Base-by-base conservation (phyloP, 352 stramenopile genomes). In the Phytophthora sansomeana region DNA sequence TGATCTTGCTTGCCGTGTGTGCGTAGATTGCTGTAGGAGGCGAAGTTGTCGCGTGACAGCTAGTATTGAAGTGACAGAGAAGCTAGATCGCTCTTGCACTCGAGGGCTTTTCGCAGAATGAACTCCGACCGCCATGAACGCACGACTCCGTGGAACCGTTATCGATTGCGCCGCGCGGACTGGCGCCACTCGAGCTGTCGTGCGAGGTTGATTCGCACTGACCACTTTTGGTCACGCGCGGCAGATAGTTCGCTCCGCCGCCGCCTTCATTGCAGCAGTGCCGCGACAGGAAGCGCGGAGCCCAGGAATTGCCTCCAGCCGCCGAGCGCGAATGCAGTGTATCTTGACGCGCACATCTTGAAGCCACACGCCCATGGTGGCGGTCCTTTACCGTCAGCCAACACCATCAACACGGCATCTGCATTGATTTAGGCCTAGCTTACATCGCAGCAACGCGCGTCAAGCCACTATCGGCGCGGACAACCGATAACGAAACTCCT, bases 101-200 rank as follows among this genome's bases (percentile, higher is more conserved):
- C 16, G 43, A 59, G 65, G 50, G 59, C 39, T 66, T 78, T 75
- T 78, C 65, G 49, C 38, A 67, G 61, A 74, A 65, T 74, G 54
- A 41, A 21, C 36, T 35, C 10, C 29, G 49, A 13, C 21, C 62
- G 28, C 11, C 26, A 17, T 50, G 13, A 53, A 50, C 21, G 39
- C 60, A 55, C 38, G 13, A 48, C 19, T 17, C 16, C 35, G 35
- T 42, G 36, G 36, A 52, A 61, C 42, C 17, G 41, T 62, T 58
- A 56, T 35, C 29, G 53, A 62, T 65, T 44, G 53, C 30, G 57
- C 32, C 52, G 36, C 44, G 17, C 58, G 30, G 28, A 67, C 52
- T 60, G 66, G 62, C 61, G 67, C 46, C 36, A 55, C 33, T 19
- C 16, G 32, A 46, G 35, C 60, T 75, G 61, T 63, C 67, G 67